phyloP scores from a whole-genome alignment of 208 protist genomes.

The Leishmania turanica region DNA sequence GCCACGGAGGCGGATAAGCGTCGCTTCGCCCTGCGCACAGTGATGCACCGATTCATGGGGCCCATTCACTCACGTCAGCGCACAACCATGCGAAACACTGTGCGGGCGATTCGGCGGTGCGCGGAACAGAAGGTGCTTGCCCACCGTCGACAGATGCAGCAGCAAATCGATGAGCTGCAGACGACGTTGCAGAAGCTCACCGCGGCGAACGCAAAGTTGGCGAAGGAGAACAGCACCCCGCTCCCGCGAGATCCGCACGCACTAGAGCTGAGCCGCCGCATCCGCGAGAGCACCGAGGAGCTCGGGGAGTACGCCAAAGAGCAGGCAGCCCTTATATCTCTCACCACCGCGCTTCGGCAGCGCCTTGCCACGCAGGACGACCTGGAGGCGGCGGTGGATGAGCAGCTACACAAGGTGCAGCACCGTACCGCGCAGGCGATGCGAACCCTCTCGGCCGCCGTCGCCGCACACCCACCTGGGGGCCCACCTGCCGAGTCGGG shows the following conservation, averaged over 20 bases:
- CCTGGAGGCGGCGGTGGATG: conserved; percentile 67
- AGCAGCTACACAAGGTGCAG: conserved; percentile 56
- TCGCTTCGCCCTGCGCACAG: conserved; percentile 32
- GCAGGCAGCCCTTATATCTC: conserved; percentile 40
- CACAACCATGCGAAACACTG: conserved; percentile 32
- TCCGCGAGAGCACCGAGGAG: conserved; percentile 64
- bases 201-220: conserved; percentile 48
- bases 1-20: conserved; percentile 28
- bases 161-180: conserved; percentile 39
- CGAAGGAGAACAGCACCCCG: conserved; percentile 66
- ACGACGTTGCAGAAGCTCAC: conserved; percentile 41
- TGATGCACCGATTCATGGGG: conserved; percentile 39
- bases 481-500: conserved; percentile 7
- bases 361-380: conserved; percentile 59
- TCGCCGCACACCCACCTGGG: conserved; percentile 21
- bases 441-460: conserved; percentile 25
- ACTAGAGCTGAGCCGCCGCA: conserved; percentile 57
- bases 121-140: conserved; percentile 36
- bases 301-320: conserved; percentile 42
- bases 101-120: conserved; percentile 39
- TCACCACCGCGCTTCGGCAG: conserved; percentile 61
- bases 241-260: conserved; percentile 74
- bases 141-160: conserved; percentile 17
- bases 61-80: conserved; percentile 39
- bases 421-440: conserved; percentile 29